Evolutionary conservation across 2,329 filamentous ascomycete species (phyloP), one percentile per base, ranked within the genome.

Genomic region (Trichoderma atrobrunneum): DNA sequence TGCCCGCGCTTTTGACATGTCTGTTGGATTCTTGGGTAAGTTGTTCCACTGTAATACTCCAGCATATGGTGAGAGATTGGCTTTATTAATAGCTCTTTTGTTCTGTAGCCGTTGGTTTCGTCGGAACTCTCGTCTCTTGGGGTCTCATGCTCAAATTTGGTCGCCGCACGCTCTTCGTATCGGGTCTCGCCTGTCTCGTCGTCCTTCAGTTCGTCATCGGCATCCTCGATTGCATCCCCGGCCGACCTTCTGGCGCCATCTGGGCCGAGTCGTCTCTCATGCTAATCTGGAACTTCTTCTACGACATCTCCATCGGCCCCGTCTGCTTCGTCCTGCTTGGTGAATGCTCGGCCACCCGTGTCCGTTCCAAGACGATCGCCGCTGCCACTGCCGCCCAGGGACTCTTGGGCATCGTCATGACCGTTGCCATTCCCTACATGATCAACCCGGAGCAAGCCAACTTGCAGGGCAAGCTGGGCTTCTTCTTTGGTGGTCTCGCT

Each of bases 211-310:
- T 82, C 61, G 74, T 81, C 36, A 83, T 87, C 18, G 84, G 80
- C 3, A 77, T 83, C 28, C 71, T 77, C 78, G 56, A 80, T 78
- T 67, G 79, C 89, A 91, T 1, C 87, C 89, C 0, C 81, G 85
- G 0, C 75, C 82, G 2, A 84, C 81, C 67, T 7, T 77, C 74
- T 7, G 74, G 75, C 28, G 75, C 78, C 12, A 77, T 83, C 5
- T 84, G 82, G 79, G 80, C 79, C 0, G 82, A 85, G 71, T 81
- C 81, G 0, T 76, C 79, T 0, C 77, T 86, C 11, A 80, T 83
- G 5, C 73, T 87, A 28, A 79, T 84, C 28, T 87, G 84, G 83
- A 82, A 84, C 11, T 78, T 83, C 26, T 76, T 80, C 7, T 85
- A 84, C 75, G 81, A 80, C n/a, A 80, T 84, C 57, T 81, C 82